Base-by-base conservation (phyloP, 2,329 filamentous ascomycete genomes). In the Trichocomaceae sp. region DNA sequence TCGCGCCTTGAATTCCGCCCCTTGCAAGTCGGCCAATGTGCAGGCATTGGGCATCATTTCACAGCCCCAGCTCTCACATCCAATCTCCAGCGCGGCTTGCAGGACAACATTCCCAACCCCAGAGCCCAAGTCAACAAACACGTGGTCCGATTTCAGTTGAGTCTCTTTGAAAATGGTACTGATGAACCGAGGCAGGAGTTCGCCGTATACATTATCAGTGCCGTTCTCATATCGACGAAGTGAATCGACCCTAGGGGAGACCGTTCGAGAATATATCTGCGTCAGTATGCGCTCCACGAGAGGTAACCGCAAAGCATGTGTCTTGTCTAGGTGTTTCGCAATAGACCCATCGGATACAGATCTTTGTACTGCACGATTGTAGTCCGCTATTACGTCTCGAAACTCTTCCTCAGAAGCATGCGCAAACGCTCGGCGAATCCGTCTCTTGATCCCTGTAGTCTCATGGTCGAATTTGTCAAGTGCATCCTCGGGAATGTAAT, bases 31-130 rank as follows among this genome's bases (percentile, higher is more conserved):
- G 7, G 90, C 93, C 31, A 96, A 81, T 54, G 85, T 84, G 74
- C 87, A 91, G 1, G 91, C 89, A 58, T 93, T 95, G 55, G 86
- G 81, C 90, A 96, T 95, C 79, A 95, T 89, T 71, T 99, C 93
- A 64, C 92, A 96, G 26, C 93, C 93, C 86, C 90, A 96, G 70
- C 87, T 92, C 68, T 96, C 90, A 69, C 90, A 96, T 17, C 93
- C 93, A 51, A 92, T 84, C 70, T 99, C 89, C 19, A 99, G 80
- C 0, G 93, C 93, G 2, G 92, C 90, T 70, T 99, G 93, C 50
- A 99, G 77, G 23, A 93, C 90, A 2, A 97, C 92, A 67, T 97
- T 99, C 47, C 92, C 93, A 15, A 97, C 93, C 29, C 93, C 93
- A 1, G 92, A 97, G 48, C 93, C 93, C 13, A 99, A 80, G 67